Conservation (phyloP, 345 rosid species). For the Microcos paniculata region DNA sequence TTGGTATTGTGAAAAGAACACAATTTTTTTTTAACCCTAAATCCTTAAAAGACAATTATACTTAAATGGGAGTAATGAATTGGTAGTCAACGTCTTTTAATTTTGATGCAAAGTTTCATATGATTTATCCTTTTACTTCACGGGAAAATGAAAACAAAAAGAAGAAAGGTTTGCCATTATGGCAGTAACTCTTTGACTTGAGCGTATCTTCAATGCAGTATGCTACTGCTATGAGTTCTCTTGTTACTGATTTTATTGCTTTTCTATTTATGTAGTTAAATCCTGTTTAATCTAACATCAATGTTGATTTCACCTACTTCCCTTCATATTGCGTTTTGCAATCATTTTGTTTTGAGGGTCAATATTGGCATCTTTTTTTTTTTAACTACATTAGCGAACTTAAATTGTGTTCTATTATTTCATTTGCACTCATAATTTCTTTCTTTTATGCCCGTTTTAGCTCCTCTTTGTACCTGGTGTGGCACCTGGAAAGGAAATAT, state of each 20-base stretch:
- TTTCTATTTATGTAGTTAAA: neutral
- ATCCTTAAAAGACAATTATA: neutral
- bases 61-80: neutral
- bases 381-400: neutral
- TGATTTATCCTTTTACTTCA: neutral
- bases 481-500: slow-evolving; percentile 94
- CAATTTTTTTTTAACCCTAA: too few species aligned
- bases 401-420: neutral
- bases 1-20: neutral
- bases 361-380: neutral
- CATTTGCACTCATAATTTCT: slow-evolving; percentile 3
- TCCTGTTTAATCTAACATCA: neutral
- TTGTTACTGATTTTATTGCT: neutral
- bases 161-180: neutral
- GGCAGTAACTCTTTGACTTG: neutral
- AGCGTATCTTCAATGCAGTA: neutral
- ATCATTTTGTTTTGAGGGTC: neutral
- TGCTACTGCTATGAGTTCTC: neutral
- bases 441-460: slow-evolving; percentile 33
- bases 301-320: neutral
- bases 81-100: neutral
- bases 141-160: neutral
- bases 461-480: slow-evolving; percentile 83
- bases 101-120: neutral
- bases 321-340: neutral